Evolutionary conservation across 257 asterid species (phyloP).

Genomic region (Plantago ovata): DNA sequence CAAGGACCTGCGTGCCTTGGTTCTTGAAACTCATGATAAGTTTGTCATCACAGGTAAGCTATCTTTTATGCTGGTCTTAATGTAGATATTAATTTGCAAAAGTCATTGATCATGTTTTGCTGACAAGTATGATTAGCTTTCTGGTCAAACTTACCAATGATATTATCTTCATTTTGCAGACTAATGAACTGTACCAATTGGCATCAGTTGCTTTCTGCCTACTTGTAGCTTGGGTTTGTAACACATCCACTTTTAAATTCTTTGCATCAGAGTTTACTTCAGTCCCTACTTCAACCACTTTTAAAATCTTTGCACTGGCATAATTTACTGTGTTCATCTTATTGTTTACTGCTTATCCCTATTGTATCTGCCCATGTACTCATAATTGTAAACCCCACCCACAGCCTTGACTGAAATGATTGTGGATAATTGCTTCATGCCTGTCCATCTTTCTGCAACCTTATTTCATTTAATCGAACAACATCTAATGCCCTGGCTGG

Average conservation of each 20-base stretch:
- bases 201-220: constrained; percentile 98
- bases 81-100: constrained; percentile 10
- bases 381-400: too few relatives aligned
- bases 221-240: constrained; percentile 96
- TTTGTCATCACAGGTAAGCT: constrained; percentile 87
- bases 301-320: too few relatives aligned
- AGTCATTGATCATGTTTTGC: constrained; percentile 5
- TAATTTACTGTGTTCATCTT: too few relatives aligned
- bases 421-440: neutral
- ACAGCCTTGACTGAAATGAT: neutral
- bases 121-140: constrained; percentile 13
- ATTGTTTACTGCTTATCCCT: too few relatives aligned
- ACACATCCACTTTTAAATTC: constrained; percentile 17
- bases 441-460: constrained; percentile 1
- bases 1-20: constrained; percentile 98
- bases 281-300: too few relatives aligned
- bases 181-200: constrained; percentile 95
- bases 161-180: constrained; percentile 48
- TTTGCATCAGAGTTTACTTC: too few relatives aligned
- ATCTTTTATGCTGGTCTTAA: neutral
- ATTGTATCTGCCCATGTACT: too few relatives aligned
- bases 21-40: constrained; percentile 96
- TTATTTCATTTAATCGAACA: constrained; percentile 9
- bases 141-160: constrained; percentile 20
- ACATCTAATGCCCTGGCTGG: constrained; percentile 24